Base-by-base conservation (phyloP, 768 basidiomycete species). In the Mycena amicta region DNA sequence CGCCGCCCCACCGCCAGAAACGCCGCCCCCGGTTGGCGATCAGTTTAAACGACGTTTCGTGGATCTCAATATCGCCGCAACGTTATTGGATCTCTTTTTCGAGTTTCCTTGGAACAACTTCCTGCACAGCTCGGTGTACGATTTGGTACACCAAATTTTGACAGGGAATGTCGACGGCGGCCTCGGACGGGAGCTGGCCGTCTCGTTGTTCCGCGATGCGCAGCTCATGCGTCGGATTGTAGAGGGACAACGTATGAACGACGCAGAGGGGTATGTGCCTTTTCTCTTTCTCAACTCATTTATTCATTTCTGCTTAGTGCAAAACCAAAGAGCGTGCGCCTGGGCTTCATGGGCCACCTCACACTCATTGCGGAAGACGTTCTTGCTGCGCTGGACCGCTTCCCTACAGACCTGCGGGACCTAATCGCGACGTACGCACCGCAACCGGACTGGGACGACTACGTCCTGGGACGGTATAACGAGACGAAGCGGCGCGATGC, bases 41-140 rank as follows among this genome's bases (percentile, higher is more conserved):
- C 76, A 80, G 60, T 78, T 97, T 60, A 99, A 98, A 73, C 79
- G 80, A 56, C 77, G 82, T 49, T 92, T 94, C 68, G 70, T 95
- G 64, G 82, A 95, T 18, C 78, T 87, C 25, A 82, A 86, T 52
- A 83, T 98, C 1, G 72, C 95, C 40, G 77, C 84, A 1, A 88
- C 88, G 1, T 76, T 98, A 61, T 77, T 98, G 65, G 92, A 95
- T 66, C 80, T 98, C 33, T 98, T 98, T 79, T 98, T 98, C 70
- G 88, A 90, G 59, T 97, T 89, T 67, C 95, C 95, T 0, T 93
- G 92, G 89, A 98, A 99, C 74, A 98, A 98, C 70, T 98, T 98
- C 71, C 75, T 98, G 28, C 97, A 99, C 70, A 94, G 92, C 67
- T 89, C 95, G 28, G 93, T 97, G 18, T 98, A 98, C 69, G 97